A percentile compares a stretch with the other conserved stretches of the same genome.
Evolutionary conservation across 2,329 filamentous ascomycete genomes (phyloP).

Genomic region (Coniella lustricola): DNA sequence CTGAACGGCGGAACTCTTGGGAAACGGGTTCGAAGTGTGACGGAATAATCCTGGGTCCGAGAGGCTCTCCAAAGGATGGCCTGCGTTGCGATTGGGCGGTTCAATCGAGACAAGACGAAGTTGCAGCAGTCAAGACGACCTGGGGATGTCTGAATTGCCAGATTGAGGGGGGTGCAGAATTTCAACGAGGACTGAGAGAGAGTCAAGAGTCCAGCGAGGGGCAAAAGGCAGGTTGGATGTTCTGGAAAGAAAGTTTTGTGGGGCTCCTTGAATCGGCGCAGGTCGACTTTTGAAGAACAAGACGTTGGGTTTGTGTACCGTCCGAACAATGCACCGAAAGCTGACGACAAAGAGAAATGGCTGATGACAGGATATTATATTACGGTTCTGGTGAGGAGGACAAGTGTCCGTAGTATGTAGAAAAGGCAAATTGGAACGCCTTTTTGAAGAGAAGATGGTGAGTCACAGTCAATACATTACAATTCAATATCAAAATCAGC

Average conservation of each 20-base stretch:
- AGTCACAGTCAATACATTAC: background rate
- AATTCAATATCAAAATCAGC: too few species aligned
- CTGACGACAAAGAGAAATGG: too few species aligned
- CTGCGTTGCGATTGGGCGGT: constrained; percentile 1
- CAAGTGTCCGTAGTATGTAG: too few species aligned
- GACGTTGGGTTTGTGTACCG: background rate
- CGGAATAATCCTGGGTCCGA: background rate
- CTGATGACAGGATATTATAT: too few species aligned
- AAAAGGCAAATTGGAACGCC: too few species aligned
- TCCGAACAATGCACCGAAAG: background rate
- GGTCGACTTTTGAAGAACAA: background rate
- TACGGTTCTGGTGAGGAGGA: too few species aligned
- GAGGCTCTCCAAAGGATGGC: background rate
- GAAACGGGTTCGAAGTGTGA: constrained; percentile 3
- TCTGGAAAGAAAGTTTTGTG: constrained; percentile 7
- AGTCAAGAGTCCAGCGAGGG: too few species aligned
- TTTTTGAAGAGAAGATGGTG: background rate
- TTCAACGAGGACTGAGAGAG: too few species aligned
- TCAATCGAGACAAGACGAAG: background rate
- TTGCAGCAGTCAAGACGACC: too few species aligned
- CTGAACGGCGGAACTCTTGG: constrained; percentile 5
- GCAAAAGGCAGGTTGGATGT: background rate
- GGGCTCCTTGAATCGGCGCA: constrained; percentile 1
- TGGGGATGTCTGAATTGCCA: background rate
- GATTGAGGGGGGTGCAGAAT: background rate